Conservation (phyloP, 1,284 basidiomycete species). For the Phellopilus nigrolimitatus region DNA sequence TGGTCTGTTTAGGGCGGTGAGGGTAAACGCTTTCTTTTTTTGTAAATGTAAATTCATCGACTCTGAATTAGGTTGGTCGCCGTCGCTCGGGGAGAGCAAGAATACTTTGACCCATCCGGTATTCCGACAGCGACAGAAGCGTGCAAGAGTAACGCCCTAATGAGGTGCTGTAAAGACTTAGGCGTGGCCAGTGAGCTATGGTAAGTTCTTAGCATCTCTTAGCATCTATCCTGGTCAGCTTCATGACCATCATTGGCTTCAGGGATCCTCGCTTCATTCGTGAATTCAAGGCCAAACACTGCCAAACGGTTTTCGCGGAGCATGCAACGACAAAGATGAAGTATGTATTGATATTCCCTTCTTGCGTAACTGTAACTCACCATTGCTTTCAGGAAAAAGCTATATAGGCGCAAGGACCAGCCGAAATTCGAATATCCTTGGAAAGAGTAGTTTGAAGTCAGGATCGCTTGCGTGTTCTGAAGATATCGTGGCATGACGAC, state of each 20-base stretch:
- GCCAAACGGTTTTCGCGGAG: constrained; percentile 83
- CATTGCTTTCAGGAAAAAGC: constrained; percentile 66
- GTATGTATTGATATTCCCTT: constrained; percentile 42
- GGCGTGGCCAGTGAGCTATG: constrained; percentile 96
- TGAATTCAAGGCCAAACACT: constrained; percentile 84
- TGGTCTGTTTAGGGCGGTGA: constrained; percentile 89
- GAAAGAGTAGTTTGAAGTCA: constrained; percentile 54
- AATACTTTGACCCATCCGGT: constrained; percentile 91
- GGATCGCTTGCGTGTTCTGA: not conserved
- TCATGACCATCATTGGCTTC: constrained; percentile 4
- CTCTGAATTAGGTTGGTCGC: constrained; percentile 66
- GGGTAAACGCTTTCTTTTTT: constrained; percentile 23
- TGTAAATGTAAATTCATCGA: not conserved
- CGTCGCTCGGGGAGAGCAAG: constrained; percentile 93
- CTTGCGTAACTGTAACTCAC: constrained; percentile 16
- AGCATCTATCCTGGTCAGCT: not conserved
- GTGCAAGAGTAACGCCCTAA: constrained; percentile 94
- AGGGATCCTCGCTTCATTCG: constrained; percentile 97
- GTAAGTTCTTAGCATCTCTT: constrained; percentile 37
- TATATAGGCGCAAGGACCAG: constrained; percentile 86
- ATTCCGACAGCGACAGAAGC: constrained; percentile 94
- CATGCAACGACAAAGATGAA: constrained; percentile 83
- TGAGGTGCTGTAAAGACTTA: constrained; percentile 97
- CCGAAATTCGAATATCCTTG: constrained; percentile 84
- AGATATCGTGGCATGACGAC: no score